Base-by-base conservation (phyloP, 441 rosid species). In the Hura crepitans region DNA sequence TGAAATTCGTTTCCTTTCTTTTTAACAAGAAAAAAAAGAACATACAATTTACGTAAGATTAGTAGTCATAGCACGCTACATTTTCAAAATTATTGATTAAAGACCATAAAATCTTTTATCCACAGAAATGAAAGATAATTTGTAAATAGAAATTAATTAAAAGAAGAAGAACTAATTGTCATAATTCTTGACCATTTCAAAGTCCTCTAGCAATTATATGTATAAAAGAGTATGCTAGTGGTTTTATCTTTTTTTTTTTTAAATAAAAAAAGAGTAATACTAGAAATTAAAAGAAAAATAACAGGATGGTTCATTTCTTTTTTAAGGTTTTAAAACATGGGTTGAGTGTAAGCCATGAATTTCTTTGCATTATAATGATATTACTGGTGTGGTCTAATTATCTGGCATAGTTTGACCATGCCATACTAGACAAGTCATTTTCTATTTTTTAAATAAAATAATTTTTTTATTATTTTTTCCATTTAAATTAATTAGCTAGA, bases 381-480 rank as follows among this genome's bases (percentile, higher is more conserved):
- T 49, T 18, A 1, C 10, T 49, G 1, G 7, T 64, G 11, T 27
- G 23, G 45, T 64, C 9, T 35, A 8, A 61, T 63, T 42, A 59
- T 22, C 39, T 28, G 47, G 63, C 59, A 63, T 18, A 13, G 56
- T 55, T 62, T 47, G 65, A 65, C 69, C 2, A 20, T 9, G 30
- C 49, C 12, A 27, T 63, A 67, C 68, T 51, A 76, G 61, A 61
- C 2, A 27, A 53, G 75, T 79, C 70, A 62, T 20, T 66, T 72
- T 69, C 43, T 18, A n/a, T n/a, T n/a, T n/a, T n/a, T n/a, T n/a
- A 39, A 30, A 46, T n/a, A 73, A 60, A 42, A 51, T 4, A 22
- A 20, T 4, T 20, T 20, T 20, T 20, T 20, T 18, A 49, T 49
- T 8, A 12, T 12, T 27, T 27, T 45, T 53, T 20, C 8, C n/a